These are phyloP conservation scores for Syzygium jambos DNA, from an alignment of 345 rosid genomes.

Conservation along the genomic window DNA sequence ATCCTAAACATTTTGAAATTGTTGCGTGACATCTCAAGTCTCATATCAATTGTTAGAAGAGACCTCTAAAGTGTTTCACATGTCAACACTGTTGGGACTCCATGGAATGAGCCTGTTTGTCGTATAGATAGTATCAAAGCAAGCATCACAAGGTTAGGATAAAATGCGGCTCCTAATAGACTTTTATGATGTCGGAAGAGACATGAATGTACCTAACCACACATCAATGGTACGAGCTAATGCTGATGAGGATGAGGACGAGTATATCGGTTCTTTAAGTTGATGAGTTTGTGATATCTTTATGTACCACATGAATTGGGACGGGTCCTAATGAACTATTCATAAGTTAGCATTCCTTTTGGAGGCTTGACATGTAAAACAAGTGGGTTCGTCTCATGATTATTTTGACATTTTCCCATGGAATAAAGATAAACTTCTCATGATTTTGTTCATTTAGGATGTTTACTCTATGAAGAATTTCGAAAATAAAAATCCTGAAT, in stretches of 20 bases:
- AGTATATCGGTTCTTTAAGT: not conserved
- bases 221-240: not conserved
- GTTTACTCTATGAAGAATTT: not conserved
- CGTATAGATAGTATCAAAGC: not conserved
- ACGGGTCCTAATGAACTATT: not conserved
- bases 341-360: not conserved
- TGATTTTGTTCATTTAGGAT: not conserved
- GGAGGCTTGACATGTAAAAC: not conserved
- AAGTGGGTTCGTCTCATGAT: not conserved
- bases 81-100: not conserved
- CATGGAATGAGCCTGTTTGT: not conserved
- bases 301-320: not conserved
- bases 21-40: not conserved
- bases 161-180: not conserved
- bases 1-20: not conserved
- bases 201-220: not conserved
- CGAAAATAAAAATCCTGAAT: not conserved
- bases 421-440: not conserved
- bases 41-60: not conserved
- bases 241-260: not conserved
- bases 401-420: not conserved
- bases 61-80: not conserved
- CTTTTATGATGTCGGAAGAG: not conserved
- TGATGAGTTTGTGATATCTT: not conserved
- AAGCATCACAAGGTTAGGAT: not conserved